These are phyloP conservation scores for Phytophthora ramorum DNA, from an alignment of 352 stramenopile species.

Conservation along the genomic window DNA sequence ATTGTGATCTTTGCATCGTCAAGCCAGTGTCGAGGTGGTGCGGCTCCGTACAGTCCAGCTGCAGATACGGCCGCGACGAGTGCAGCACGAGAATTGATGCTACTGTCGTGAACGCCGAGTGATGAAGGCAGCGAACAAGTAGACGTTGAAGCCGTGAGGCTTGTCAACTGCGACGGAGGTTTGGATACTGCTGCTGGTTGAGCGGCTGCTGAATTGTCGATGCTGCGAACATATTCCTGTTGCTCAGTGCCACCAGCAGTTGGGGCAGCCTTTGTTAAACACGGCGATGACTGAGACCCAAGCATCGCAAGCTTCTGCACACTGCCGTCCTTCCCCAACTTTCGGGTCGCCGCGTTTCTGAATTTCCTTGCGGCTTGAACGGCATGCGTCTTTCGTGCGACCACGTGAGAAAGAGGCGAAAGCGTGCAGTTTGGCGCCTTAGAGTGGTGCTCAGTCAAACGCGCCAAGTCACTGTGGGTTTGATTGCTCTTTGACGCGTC, in stretches of 20 bases:
- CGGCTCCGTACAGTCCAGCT: conserved; percentile 39
- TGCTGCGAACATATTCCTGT: neutral
- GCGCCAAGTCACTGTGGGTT: conserved; percentile 1
- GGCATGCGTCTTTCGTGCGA: conserved; percentile 53
- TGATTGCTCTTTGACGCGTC: neutral
- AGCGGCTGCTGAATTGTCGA: neutral
- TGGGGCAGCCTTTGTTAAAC: conserved; percentile 9
- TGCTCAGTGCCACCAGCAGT: neutral
- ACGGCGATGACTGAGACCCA: conserved; percentile 29
- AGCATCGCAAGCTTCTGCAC: conserved; percentile 22
- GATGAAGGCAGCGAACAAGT: conserved; percentile 9
- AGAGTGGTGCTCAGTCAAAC: neutral
- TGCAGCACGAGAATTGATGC: conserved; percentile 24
- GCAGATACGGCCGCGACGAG: conserved; percentile 42
- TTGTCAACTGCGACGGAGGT: conserved; percentile 13
- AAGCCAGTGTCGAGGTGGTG: conserved; percentile 13
- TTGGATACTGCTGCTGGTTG: conserved; percentile 3
- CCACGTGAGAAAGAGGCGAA: conserved; percentile 51
- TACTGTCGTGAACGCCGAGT: neutral
- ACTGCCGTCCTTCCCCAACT: conserved; percentile 16
- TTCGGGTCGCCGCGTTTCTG: conserved; percentile 30
- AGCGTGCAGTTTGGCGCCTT: conserved; percentile 26
- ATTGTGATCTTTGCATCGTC: conserved; percentile 13
- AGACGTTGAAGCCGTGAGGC: conserved; percentile 16
- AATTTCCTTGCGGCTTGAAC: conserved; percentile 54